Evolutionary conservation across 495 filamentous ascomycete genomes (phyloP).

Genomic region (Halenospora varia): DNA sequence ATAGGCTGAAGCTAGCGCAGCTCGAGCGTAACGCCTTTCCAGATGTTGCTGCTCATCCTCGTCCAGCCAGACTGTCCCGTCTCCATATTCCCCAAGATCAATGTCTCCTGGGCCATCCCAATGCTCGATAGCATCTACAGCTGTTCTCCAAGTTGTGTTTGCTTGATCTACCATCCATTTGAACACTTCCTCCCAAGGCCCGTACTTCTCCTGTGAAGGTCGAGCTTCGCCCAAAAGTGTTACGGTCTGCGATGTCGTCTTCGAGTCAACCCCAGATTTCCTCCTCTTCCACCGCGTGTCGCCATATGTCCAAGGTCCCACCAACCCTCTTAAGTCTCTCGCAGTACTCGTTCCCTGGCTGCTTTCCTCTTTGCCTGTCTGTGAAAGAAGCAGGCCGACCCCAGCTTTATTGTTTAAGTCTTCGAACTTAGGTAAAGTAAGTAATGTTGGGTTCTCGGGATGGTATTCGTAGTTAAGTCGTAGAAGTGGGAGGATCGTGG

Average conservation of each 20-base stretch:
- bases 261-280: conserved; percentile 17
- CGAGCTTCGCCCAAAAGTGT: conserved; percentile 10
- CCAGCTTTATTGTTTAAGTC: conserved; percentile 57
- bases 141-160: conserved; percentile 51
- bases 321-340: conserved; percentile 68
- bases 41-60: conserved; percentile 51
- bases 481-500: conserved; percentile 71
- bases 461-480: conserved; percentile 85
- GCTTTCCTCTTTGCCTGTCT: conserved; percentile 43
- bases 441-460: conserved; percentile 47
- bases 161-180: conserved; percentile 65
- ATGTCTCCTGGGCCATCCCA: conserved; percentile 83
- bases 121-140: conserved; percentile 58
- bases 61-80: conserved; percentile 39
- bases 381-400: conserved; percentile 64
- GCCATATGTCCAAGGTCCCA: conserved; percentile 82
- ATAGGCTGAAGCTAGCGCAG: conserved; percentile 71
- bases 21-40: conserved; percentile 62
- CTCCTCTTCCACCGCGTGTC: conserved; percentile 55
- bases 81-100: conserved; percentile 69
- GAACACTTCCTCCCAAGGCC: conserved; percentile 76
- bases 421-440: conserved; percentile 59
- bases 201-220: conserved; percentile 27
- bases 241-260: conserved; percentile 6
- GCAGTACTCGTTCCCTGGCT: conserved; percentile 44